Evolutionary conservation across 2,329 filamentous ascomycete genomes (phyloP), one percentile per base, ranked within the genome.

Genomic region (Neoarthrinium moseri): DNA sequence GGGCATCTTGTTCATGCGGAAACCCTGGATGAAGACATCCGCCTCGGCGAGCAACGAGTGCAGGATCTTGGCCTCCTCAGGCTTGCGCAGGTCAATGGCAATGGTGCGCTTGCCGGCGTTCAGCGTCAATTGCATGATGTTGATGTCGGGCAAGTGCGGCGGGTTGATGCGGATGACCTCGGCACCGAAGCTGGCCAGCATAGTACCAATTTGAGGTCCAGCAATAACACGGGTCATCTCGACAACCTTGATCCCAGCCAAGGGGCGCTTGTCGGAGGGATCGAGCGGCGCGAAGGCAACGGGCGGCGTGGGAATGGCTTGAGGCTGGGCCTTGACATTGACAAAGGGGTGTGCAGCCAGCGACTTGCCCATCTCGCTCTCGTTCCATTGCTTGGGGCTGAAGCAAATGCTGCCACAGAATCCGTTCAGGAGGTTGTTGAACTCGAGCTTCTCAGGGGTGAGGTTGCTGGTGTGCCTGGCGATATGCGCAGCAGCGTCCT

Each of bases 21-120:
- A 81, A 21, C 78, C 77, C 48, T 79, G 73, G 18, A 81, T 58
- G 47, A 80, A 72, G 27, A 80, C 69, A 53, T 82, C 78, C 2
- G 71, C 75, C 2, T 74, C 72, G 5, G 56, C 54, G 11, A 80
- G 54, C 2, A 80, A 65, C 5, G 65, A 59, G 3, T 63, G 56
- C 0, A 78, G 57, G 7, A 68, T 62, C 2, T 56, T 55, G 46
- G 64, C 66, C 38, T 74, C 73, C 2, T 61, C 56, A 2, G 64
- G 52, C 3, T 68, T 63, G 34, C 67, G 66, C 27, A 80, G 69
- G 51, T 82, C 72, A 3, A 81, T 58, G 12, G 62, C 58, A 3
- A 69, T 63, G 2, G 70, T 74, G 41, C 68, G 66, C 55, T 76
- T 76, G n/a, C 73, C 74, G 33, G 70, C 67, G 40, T 69, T 73